These are phyloP conservation scores for Logfia minima DNA, from an alignment of 129 eudicot species.

Conservation along the genomic window DNA sequence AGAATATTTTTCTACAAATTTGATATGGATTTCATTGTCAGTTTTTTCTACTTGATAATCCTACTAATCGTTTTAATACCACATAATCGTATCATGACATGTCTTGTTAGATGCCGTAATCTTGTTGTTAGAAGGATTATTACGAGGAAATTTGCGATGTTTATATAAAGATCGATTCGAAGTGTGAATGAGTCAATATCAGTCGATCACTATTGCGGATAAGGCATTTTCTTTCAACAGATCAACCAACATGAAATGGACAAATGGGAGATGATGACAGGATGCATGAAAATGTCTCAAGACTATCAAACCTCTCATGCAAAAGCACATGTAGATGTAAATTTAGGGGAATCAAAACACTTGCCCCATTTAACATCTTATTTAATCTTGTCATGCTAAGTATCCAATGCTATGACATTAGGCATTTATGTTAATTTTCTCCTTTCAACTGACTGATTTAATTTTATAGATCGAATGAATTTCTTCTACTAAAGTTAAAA, in stretches of 20 bases:
- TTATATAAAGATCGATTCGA: not conserved
- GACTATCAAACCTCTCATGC: conserved; percentile 7
- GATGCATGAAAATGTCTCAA: conserved; percentile 19
- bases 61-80: no score
- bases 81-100: no score
- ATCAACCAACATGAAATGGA: conserved; percentile 9
- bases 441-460: not conserved
- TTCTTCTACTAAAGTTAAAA: no score
- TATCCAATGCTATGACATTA: not conserved
- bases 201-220: not conserved
- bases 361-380: conserved; percentile 23
- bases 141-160: not conserved
- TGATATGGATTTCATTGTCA: no score
- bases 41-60: no score
- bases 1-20: no score
- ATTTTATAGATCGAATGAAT: not conserved
- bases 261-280: not conserved
- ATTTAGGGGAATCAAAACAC: conserved; percentile 20
- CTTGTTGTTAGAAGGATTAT: not conserved
- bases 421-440: not conserved
- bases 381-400: conserved; percentile 21
- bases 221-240: conserved; percentile 4
- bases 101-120: not conserved
- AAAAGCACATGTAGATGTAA: conserved; percentile 26
- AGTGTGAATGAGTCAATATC: not conserved